Conservation (phyloP, 148 eudicot genomes). For the Fallopia convolvulus region DNA sequence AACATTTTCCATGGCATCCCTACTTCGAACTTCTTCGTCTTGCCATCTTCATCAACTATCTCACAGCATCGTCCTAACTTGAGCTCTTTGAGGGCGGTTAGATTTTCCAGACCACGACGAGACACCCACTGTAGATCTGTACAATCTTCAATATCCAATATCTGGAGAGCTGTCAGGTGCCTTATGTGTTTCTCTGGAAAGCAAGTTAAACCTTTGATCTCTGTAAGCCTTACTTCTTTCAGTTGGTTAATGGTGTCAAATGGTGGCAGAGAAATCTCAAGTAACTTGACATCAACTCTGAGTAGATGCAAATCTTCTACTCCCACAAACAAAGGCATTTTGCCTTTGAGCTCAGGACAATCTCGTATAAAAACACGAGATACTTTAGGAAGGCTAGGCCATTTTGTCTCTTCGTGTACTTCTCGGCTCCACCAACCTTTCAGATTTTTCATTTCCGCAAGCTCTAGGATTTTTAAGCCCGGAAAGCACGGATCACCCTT, state of each 20-base stretch:
- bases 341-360: not conserved
- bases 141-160: not conserved
- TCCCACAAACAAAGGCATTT: not conserved
- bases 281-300: not conserved
- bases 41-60: not conserved
- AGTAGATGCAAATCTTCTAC: not conserved
- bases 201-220: not conserved
- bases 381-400: not conserved
- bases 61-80: not conserved
- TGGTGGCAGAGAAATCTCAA: not conserved
- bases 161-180: not conserved
- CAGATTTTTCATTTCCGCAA: not conserved
- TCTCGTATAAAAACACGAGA: not conserved
- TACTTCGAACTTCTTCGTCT: not conserved
- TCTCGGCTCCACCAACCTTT: not conserved
- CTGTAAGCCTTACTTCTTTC: not conserved
- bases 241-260: not conserved
- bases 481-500: not conserved
- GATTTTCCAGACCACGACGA: not conserved
- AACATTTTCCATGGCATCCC: not conserved
- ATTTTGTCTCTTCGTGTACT: not conserved
- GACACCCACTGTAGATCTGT: not conserved
- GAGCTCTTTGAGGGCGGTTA: not conserved
- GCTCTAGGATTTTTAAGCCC: not conserved
- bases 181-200: not conserved